Conservation (phyloP, 805 yeast genomes). For the Yarrowia divulgata region DNA sequence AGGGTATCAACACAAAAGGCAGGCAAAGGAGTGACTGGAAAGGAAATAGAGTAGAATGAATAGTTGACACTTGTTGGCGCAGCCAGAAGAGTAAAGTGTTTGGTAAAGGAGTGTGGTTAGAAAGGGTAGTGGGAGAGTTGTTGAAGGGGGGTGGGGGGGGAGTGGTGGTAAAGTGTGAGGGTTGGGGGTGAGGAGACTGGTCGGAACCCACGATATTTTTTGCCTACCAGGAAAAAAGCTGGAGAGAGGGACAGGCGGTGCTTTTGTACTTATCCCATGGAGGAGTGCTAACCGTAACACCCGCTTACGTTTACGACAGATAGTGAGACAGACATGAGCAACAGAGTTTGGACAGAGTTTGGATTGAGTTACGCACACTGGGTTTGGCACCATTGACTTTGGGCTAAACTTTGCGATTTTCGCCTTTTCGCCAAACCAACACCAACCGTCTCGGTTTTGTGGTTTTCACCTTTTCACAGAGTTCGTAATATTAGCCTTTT, state of each 20-base stretch:
- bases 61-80: not conserved
- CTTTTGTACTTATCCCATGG: slow-evolving; percentile 32
- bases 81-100: not conserved
- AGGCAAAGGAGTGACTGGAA: slow-evolving; percentile 39
- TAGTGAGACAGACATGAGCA: slow-evolving; percentile 35
- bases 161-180: slow-evolving; percentile 3
- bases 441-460: not conserved
- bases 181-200: slow-evolving; percentile 26
- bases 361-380: not conserved
- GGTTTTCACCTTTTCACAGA: slow-evolving; percentile 15
- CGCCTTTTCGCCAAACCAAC: not conserved
- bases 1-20: slow-evolving; percentile 32
- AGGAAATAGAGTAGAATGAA: not conserved
- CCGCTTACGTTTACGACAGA: slow-evolving; percentile 35
- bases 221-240: slow-evolving; percentile 32
- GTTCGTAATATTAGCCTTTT: slow-evolving; percentile 24
- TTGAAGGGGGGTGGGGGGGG: not conserved
- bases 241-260: slow-evolving; percentile 28
- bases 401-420: not conserved
- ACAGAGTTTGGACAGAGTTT: slow-evolving; percentile 27
- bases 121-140: not conserved
- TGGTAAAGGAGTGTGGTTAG: slow-evolving; percentile 30
- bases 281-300: slow-evolving; percentile 30
- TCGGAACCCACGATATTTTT: slow-evolving; percentile 27
- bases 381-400: slow-evolving; percentile 8